A percentile compares a stretch with the other conserved stretches of the same genome.
phyloP scores from a whole-genome alignment of 2,329 filamentous ascomycete species.

The Ophiosphaerella narmari region DNA sequence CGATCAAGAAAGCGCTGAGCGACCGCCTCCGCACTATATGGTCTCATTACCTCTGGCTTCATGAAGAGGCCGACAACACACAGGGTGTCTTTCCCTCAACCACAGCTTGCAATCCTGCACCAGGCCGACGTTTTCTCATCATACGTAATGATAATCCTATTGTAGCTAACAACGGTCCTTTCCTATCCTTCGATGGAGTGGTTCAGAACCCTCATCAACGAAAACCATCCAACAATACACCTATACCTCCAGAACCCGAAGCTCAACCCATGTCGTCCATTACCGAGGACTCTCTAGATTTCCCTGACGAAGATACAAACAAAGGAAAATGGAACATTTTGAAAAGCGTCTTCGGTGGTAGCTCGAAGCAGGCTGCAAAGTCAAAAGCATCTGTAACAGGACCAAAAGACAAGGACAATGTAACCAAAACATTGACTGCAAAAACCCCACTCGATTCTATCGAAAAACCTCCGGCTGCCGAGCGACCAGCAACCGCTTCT shows the following conservation, averaged over 20 bases:
- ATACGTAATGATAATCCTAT: slow-evolving; percentile 76
- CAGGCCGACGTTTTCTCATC: slow-evolving; percentile 84
- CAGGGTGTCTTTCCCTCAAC: slow-evolving; percentile 69
- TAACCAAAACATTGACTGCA: slow-evolving; percentile 10
- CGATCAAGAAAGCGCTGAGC: slow-evolving; percentile 70
- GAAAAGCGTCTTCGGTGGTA: slow-evolving; percentile 64
- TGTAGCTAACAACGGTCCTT: slow-evolving; percentile 57
- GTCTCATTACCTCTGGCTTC: slow-evolving; percentile 78
- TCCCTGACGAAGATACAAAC: slow-evolving; percentile 51
- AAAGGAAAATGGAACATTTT: slow-evolving; percentile 65
- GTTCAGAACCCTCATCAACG: slow-evolving; percentile 47
- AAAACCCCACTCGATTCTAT: slow-evolving; percentile 11
- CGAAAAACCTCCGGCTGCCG: slow-evolving; percentile 9
- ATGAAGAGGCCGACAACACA: slow-evolving; percentile 65
- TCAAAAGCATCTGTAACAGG: slow-evolving; percentile 41
- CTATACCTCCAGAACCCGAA: slow-evolving; percentile 27
- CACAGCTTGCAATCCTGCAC: slow-evolving; percentile 81
- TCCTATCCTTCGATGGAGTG: slow-evolving; percentile 68
- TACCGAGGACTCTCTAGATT: slow-evolving; percentile 39
- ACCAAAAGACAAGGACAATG: slow-evolving; percentile 32
- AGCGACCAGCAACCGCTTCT: slow-evolving; percentile 51
- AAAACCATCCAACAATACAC: slow-evolving; percentile 29
- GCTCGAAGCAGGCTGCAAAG: slow-evolving; percentile 49
- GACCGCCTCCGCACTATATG: slow-evolving; percentile 73
- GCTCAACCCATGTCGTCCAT: slow-evolving; percentile 35